Evolutionary conservation across 2,329 filamentous ascomycete species (phyloP), one percentile per base, ranked within the genome.

Genomic region (Apiospora aurea): DNA sequence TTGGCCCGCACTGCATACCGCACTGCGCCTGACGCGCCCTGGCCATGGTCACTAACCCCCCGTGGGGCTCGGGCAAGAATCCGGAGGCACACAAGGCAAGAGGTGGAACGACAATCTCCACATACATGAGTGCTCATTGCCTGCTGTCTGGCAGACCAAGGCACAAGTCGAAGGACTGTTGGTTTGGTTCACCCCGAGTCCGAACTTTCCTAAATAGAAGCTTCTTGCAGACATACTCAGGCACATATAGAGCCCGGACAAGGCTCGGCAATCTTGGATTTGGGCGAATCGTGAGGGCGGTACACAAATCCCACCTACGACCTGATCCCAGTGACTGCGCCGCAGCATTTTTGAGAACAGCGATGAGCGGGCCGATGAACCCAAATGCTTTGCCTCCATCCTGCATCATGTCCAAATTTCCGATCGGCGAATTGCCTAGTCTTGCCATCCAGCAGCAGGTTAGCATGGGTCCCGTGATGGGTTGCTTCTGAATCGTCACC

Each of bases 381-480:
- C 8, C 47, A 49, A 11, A n/a, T 24, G n/a, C 21, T 51, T 10
- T 57, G 51, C 26, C 51, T 34, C 51, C 2, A 57, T 34, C 53
- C 29, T 61, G 53, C 53, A 61, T 61, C 7, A 61, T 61, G 29
- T 61, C 29, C 53, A 61, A 61, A 61, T 61, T 38, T 61, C 53
- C 53, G 53, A 61, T 57, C 26, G 51, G 51, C 2, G 24, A 6
- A 11, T 29, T 29, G 24, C 24, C 4, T 13, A 2, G 3, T 14
- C 13, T 43, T 2, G 41, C 10, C 10, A 29, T 57, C 14, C 26
- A 14, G 26, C 3, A 18, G 24, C 14, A 10, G 18, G 26, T 8
- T 1, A 11, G 11, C 16, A n/a, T 21, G 29, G 29, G 29, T 34
- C 14, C 10, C 2, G 10, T 14, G 53, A 21, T 38, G 7, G 7